A percentile compares a stretch with the other conserved stretches of the same genome.
Conservation (phyloP, 768 basidiomycete genomes). For the Cystobasidium onofrii region DNA sequence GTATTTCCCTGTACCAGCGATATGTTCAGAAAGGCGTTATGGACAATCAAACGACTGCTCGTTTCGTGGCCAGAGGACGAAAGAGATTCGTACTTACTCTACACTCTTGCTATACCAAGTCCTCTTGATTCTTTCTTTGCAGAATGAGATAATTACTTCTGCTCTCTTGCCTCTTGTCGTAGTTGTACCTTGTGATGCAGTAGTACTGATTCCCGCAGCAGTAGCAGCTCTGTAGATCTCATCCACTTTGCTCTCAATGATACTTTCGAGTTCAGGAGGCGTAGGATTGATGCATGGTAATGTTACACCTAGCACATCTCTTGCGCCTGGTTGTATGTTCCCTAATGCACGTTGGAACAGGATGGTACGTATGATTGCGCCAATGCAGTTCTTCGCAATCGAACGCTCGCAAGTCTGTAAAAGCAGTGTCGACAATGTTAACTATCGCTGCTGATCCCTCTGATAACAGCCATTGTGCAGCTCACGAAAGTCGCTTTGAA, state of each 20-base stretch:
- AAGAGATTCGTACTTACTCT: constrained; percentile 1
- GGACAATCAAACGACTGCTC: no score
- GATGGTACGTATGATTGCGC: constrained; percentile 6
- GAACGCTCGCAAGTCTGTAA: constrained; percentile 27
- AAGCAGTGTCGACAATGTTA: no score
- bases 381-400: constrained; percentile 3
- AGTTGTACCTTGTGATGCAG: background rate
- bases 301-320: constrained; percentile 13
- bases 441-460: no score
- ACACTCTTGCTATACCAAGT: constrained; percentile 30
- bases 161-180: background rate
- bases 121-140: constrained; percentile 20
- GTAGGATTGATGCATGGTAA: background rate
- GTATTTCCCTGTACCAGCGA: constrained; percentile 8
- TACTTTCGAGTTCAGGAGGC: background rate
- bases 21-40: no score
- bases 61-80: no score
- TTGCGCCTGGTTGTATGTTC: background rate
- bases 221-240: constrained; percentile 11
- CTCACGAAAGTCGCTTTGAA: background rate
- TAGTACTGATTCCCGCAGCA: background rate
- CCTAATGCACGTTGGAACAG: constrained; percentile 23
- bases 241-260: constrained; percentile 2
- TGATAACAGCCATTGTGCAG: background rate
- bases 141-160: background rate